Percentiles rank a stretch among this genome's conserved stretches.
phyloP scores from a whole-genome alignment of 2,329 filamentous ascomycete species.

The Fusarium mangiferae region DNA sequence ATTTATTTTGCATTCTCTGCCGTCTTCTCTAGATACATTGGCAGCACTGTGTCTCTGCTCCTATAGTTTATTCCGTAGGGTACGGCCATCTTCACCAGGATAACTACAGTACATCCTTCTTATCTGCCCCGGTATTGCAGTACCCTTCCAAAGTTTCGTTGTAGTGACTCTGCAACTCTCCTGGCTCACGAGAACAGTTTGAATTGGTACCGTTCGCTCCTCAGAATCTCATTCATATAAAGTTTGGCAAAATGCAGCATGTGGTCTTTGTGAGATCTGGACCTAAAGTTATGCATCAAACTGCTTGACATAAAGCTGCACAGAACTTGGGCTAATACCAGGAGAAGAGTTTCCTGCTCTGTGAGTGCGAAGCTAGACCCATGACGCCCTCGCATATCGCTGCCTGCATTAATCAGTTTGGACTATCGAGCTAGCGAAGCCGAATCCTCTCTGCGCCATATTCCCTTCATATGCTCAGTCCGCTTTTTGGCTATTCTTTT shows the following conservation, averaged over 20 bases:
- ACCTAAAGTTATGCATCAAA: not conserved
- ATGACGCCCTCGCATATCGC: no score
- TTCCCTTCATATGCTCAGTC: rapidly evolving
- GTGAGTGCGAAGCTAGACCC: no score
- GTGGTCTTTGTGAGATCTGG: rapidly evolving
- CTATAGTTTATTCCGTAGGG: no score
- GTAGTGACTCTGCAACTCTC: not conserved
- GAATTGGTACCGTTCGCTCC: no score
- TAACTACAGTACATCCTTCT: not conserved
- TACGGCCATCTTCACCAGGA: not conserved
- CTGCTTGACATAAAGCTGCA: not conserved
- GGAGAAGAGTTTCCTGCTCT: not conserved
- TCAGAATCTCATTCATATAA: rapidly evolving
- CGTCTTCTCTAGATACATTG: no score
- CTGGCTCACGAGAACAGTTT: no score
- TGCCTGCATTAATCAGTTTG: not conserved
- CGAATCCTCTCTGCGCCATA: rapidly evolving
- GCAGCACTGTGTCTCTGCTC: no score
- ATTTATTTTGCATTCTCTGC: no score
- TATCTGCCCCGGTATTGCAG: not conserved
- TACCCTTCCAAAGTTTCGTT: not conserved
- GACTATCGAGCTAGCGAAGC: not conserved
- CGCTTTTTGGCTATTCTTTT: not conserved
- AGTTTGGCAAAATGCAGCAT: rapidly evolving
- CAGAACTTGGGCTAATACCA: not conserved